phyloP scores from a whole-genome alignment of 2,329 filamentous ascomycete genomes.

The Polychaeton citri region DNA sequence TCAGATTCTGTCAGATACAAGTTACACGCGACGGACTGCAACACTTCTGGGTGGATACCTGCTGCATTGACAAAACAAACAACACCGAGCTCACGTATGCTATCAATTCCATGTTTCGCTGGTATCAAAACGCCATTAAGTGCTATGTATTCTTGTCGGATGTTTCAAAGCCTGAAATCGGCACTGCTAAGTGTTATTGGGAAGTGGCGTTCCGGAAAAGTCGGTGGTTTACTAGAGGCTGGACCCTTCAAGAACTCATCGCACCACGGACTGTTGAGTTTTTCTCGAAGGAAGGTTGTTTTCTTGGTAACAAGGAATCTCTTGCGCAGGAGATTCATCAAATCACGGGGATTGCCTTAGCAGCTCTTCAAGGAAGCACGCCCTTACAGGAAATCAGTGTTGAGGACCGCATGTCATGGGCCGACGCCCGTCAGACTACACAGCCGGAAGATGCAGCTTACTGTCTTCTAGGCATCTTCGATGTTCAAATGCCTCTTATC shows the following conservation, averaged over 20 bases:
- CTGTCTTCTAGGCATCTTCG: constrained; percentile 16
- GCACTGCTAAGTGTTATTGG: neutral
- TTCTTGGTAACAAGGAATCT: neutral
- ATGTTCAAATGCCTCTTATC: constrained; percentile 16
- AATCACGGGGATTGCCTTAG: neutral
- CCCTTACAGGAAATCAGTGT: neutral
- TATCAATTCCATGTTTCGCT: constrained; percentile 11
- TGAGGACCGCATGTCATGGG: constrained; percentile 12
- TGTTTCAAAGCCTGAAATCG: constrained; percentile 1
- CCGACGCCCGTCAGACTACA: constrained; percentile 8
- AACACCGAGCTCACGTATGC: constrained; percentile 8
- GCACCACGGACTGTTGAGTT: neutral
- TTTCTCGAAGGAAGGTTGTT: neutral
- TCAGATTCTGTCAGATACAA: constrained; percentile 10
- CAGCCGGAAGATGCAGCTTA: constrained; percentile 18
- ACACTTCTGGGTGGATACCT: constrained; percentile 10
- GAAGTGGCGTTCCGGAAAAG: neutral
- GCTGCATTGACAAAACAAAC: constrained; percentile 11
- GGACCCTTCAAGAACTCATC: constrained; percentile 2
- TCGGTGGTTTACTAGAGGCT: neutral
- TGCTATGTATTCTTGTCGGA: constrained; percentile 11
- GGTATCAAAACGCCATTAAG: constrained; percentile 6
- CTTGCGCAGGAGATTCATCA: neutral
- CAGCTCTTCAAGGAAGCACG: neutral
- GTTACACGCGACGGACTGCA: constrained; percentile 10